Conservation (phyloP, 495 filamentous ascomycete genomes). For the Aspergillus bridgeri region DNA sequence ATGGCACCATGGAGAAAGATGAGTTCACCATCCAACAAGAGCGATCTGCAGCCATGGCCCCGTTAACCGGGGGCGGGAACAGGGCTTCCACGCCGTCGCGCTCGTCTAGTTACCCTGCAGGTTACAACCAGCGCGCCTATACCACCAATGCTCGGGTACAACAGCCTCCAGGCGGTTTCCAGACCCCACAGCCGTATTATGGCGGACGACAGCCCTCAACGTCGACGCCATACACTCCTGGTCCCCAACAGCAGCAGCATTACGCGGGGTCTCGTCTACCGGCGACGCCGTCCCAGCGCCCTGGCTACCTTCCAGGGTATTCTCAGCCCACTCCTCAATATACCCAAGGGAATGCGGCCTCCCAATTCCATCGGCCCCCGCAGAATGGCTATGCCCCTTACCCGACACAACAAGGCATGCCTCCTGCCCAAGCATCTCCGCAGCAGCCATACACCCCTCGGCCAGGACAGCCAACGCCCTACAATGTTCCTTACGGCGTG, state of each 20-base stretch:
- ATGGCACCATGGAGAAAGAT: conserved; percentile 84
- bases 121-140: conserved; percentile 37
- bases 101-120: conserved; percentile 29
- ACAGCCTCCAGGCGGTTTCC: conserved; percentile 32
- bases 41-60: conserved; percentile 30
- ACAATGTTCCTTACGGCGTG: conserved; percentile 34
- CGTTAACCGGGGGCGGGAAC: conserved; percentile 24
- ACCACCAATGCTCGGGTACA: conserved; percentile 30
- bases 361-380: conserved; percentile 38
- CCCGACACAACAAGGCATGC: conserved; percentile 25
- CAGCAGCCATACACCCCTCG: conserved; percentile 42
- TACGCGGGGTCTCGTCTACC: conserved; percentile 38
- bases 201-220: conserved; percentile 37
- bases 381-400: conserved; percentile 42
- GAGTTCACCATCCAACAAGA: conserved; percentile 50
- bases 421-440: conserved; percentile 32
- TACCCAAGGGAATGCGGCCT: conserved; percentile 32
- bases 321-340: conserved; percentile 37
- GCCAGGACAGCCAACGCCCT: conserved; percentile 28
- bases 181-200: conserved; percentile 40
- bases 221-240: conserved; percentile 31
- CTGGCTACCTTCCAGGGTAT: conserved; percentile 34
- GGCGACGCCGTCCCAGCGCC: conserved; percentile 43
- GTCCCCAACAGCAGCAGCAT: conserved; percentile 29
- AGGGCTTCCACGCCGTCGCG: conserved; percentile 35